Base-by-base conservation (phyloP, 768 basidiomycete species). In the Bullera alba region DNA sequence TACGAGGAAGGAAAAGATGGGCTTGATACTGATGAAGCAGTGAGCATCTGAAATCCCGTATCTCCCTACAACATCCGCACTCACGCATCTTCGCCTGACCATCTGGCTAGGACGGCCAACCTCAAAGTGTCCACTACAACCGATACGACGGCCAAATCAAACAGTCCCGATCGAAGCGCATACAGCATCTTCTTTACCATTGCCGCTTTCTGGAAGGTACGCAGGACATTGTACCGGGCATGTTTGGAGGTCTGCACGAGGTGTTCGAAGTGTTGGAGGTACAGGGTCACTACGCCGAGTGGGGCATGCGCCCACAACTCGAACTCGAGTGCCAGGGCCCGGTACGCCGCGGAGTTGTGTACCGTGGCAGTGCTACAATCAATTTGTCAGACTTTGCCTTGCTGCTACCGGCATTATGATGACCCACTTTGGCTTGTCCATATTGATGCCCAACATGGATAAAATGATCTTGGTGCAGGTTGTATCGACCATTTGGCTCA, bases 381-480 rank as follows among this genome's bases (percentile, higher is more conserved):
- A 30, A 27, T 14, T 54, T 29, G 25, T 45, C 44, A 55, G 16
- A 17, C 22, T 8, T 5, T 30, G 27, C 25, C 29, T 41, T 22
- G 23, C 14, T 42, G 30, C 37, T 28, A 22, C 34, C 39, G 7
- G 5, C 43, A 42, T 26, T 38, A 22, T 12, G 14, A 19, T 32
- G 4, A 42, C 85, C 46, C 64, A 90, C 88, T 87, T 84, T 10
- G 88, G 85, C 4, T 78, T 79, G 45, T 81, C 80, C 65, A 89
- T 86, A 67, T 86, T 86, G 61, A 93, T 74, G 6, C 92, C 92
- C 21, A 92, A 69, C 61, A 90, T 88, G 69, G 85, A 83, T 61
- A 95, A 87, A 15, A 96, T 58, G 0, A 81, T 84, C 64, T 90
- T 87, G 59, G 87, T 89, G 5, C 82, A 78, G 0, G 84, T 83